Evolutionary conservation across 192 early-diverging fungal species (phyloP).

Genomic region (Linnemannia exigua): DNA sequence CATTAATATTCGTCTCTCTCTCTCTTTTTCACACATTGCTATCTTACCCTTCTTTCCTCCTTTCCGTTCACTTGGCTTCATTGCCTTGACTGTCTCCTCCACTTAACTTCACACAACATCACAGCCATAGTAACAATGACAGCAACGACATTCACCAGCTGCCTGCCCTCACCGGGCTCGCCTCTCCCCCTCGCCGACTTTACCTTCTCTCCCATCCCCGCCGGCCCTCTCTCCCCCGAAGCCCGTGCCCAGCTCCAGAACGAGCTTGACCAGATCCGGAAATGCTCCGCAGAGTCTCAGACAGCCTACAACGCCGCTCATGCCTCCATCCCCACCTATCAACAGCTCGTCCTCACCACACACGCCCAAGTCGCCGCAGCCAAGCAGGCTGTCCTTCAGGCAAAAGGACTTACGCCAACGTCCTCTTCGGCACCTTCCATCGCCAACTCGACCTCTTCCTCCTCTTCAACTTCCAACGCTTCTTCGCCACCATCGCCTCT

Average conservation of each 20-base stretch:
- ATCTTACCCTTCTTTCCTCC: not conserved
- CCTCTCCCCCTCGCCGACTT: conserved; percentile 17
- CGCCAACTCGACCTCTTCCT: conserved; percentile 9
- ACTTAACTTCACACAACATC: not conserved
- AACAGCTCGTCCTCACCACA: conserved; percentile 50
- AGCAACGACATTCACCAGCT: conserved; percentile 37
- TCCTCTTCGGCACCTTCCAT: conserved; percentile 11
- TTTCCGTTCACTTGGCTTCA: not conserved
- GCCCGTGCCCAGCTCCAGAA: conserved; percentile 40
- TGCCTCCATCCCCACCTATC: conserved; percentile 47
- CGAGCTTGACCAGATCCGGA: conserved; percentile 38
- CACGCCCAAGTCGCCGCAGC: conserved; percentile 52
- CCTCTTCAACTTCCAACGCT: conserved; percentile 28
- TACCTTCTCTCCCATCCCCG: conserved; percentile 29
- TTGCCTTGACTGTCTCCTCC: not conserved
- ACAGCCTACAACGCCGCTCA: conserved; percentile 48
- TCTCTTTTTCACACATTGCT: not conserved
- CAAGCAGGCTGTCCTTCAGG: conserved; percentile 40
- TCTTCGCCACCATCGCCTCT: conserved; percentile 50
- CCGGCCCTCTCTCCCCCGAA: conserved; percentile 29
- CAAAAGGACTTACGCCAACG: conserved; percentile 28
- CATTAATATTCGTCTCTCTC: not conserved
- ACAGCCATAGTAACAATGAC: conserved; percentile 35
- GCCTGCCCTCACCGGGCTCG: conserved; percentile 32
- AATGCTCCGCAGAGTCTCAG: conserved; percentile 33